Evolutionary conservation across 805 yeast genomes (phyloP).

Genomic region (Zygoascus ofunaensis): DNA sequence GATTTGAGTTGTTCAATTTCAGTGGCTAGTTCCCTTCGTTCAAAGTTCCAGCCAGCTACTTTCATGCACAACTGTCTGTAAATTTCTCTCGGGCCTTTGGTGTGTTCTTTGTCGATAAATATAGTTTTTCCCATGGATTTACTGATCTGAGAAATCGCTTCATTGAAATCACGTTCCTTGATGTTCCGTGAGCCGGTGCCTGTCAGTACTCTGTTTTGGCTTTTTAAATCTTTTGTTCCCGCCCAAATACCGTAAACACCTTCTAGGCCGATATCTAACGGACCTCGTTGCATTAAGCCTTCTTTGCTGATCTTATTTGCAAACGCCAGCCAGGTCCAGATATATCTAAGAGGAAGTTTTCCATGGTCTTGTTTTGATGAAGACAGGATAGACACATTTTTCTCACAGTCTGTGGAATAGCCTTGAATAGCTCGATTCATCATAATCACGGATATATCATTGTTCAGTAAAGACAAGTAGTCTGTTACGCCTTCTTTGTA

Average conservation of each 20-base stretch:
- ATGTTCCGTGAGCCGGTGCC: conserved; percentile 18
- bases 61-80: conserved; percentile 73
- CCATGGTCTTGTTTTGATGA: conserved; percentile 36
- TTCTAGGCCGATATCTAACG: conserved; percentile 71
- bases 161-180: conserved; percentile 36
- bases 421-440: conserved; percentile 62
- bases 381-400: conserved; percentile 44
- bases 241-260: conserved; percentile 91
- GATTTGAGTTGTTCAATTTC: conserved; percentile 49
- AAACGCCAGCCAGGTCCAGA: conserved; percentile 87
- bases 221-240: conserved; percentile 28
- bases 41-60: conserved; percentile 86
- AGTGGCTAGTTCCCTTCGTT: conserved; percentile 63
- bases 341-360: conserved; percentile 52
- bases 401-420: conserved; percentile 59
- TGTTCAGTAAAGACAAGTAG: conserved; percentile 40
- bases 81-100: conserved; percentile 40
- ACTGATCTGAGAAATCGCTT: conserved; percentile 46
- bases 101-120: conserved; percentile 19
- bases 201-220: conserved; percentile 9
- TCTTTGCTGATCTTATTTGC: conserved; percentile 56
- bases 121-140: conserved; percentile 32
- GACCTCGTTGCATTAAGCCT: conserved; percentile 59
- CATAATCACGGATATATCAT: conserved; percentile 69
- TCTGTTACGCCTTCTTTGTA: conserved; percentile 13